Conservation (phyloP, 2,329 filamentous ascomycete genomes). For the Apiospora kogelbergensis region DNA sequence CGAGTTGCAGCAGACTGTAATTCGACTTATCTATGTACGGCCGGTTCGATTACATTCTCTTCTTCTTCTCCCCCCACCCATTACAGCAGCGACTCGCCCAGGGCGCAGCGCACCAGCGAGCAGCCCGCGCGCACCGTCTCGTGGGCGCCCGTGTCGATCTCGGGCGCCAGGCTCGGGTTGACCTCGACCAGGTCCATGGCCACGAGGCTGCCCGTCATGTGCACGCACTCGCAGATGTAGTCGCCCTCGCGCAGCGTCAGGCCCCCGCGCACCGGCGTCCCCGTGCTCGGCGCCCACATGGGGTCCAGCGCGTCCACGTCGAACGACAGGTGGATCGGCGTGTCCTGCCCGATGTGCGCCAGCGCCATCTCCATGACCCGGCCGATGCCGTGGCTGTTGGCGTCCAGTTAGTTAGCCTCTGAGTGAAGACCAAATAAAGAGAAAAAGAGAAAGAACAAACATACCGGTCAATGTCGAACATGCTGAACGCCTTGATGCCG, state of each 20-base stretch:
- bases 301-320: slow-evolving; percentile 97
- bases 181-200: slow-evolving; percentile 84
- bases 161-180: slow-evolving; percentile 69
- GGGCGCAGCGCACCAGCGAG: slow-evolving; percentile 84
- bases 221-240: slow-evolving; percentile 89
- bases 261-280: slow-evolving; percentile 90
- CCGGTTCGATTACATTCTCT: too few species aligned
- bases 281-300: slow-evolving; percentile 93
- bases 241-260: slow-evolving; percentile 93
- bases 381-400: slow-evolving; percentile 83
- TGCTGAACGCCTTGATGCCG: slow-evolving; percentile 93
- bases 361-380: slow-evolving; percentile 98
- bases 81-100: slow-evolving; percentile 87
- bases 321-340: slow-evolving; percentile 94
- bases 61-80: slow-evolving; percentile 4
- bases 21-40: too few species aligned
- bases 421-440: too few species aligned
- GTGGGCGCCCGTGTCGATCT: slow-evolving; percentile 62
- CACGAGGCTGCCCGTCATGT: slow-evolving; percentile 75
- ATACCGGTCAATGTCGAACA: slow-evolving; percentile 95
- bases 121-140: slow-evolving; percentile 91
- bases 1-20: neutral
- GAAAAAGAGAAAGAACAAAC: slow-evolving; percentile 23
- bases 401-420: too few species aligned
- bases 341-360: slow-evolving; percentile 89